phyloP scores from a whole-genome alignment of 1,139 yeast species.

The Eremothecium coryli region DNA sequence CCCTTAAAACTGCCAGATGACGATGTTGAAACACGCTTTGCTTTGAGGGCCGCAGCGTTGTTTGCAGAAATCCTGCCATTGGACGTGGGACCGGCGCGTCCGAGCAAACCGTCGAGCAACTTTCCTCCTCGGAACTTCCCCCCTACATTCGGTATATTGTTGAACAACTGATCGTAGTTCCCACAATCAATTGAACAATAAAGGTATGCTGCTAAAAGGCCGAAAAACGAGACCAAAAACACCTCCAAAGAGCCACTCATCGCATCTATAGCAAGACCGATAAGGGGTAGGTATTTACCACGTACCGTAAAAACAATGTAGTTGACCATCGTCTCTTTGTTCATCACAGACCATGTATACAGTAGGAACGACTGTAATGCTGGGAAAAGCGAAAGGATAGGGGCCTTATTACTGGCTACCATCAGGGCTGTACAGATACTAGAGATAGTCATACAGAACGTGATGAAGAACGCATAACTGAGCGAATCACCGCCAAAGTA shows the following conservation, averaged over 20 bases:
- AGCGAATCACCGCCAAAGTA: slow-evolving; percentile 16
- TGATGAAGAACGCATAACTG: slow-evolving; percentile 23
- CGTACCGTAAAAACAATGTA: slow-evolving; percentile 29
- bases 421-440: slow-evolving; percentile 10
- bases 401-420: slow-evolving; percentile 8
- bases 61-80: no score
- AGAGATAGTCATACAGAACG: slow-evolving; percentile 14
- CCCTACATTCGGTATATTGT: no score
- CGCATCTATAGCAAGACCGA: slow-evolving; percentile 24
- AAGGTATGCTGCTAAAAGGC: slow-evolving; percentile 24
- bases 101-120: no score
- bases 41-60: not conserved
- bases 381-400: slow-evolving; percentile 12
- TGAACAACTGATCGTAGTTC: no score
- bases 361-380: slow-evolving; percentile 24
- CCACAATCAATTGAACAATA: slow-evolving; percentile 28
- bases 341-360: slow-evolving; percentile 28
- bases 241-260: slow-evolving; percentile 15
- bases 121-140: no score
- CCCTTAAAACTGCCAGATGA: not conserved
- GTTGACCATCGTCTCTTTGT: slow-evolving; percentile 22
- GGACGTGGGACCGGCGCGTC: slow-evolving; percentile 1
- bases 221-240: slow-evolving; percentile 19
- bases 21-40: not conserved
- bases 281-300: slow-evolving; percentile 27